Conservation (phyloP, 108 stramenopile species). For the Asterionellopsis glacialis region DNA sequence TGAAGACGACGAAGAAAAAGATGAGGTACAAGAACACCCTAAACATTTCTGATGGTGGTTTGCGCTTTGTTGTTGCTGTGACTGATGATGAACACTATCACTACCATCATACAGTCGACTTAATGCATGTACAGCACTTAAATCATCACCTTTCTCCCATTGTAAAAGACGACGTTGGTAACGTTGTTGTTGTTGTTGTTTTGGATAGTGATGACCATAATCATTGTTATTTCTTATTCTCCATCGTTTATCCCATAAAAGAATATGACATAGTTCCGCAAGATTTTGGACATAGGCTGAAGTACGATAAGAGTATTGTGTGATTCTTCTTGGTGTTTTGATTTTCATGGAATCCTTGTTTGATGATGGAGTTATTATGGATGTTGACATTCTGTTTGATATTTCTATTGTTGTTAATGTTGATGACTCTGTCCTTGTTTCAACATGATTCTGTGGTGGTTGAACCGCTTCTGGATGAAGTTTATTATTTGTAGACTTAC, state of each 20-base stretch:
- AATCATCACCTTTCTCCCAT: slow-evolving; percentile 76
- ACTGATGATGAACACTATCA: background rate
- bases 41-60: background rate
- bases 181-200: too few species aligned
- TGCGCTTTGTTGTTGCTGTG: too few species aligned
- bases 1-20: too few species aligned
- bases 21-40: slow-evolving; percentile 1
- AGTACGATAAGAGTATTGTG: slow-evolving; percentile 22
- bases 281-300: slow-evolving; percentile 82
- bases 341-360: background rate
- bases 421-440: too few species aligned
- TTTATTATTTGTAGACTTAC: too few species aligned
- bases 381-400: too few species aligned
- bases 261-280: slow-evolving; percentile 65
- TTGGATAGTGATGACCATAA: too few species aligned
- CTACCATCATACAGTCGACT: slow-evolving; percentile 35
- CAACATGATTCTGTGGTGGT: too few species aligned
- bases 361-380: too few species aligned
- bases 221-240: background rate
- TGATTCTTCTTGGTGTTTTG: too few species aligned
- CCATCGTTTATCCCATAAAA: slow-evolving; percentile 69
- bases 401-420: too few species aligned
- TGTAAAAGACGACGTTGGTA: slow-evolving; percentile 35
- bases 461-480: too few species aligned
- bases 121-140: slow-evolving; percentile 54